Base-by-base conservation (phyloP, 768 basidiomycete species). In the Phanerochaete sordida region DNA sequence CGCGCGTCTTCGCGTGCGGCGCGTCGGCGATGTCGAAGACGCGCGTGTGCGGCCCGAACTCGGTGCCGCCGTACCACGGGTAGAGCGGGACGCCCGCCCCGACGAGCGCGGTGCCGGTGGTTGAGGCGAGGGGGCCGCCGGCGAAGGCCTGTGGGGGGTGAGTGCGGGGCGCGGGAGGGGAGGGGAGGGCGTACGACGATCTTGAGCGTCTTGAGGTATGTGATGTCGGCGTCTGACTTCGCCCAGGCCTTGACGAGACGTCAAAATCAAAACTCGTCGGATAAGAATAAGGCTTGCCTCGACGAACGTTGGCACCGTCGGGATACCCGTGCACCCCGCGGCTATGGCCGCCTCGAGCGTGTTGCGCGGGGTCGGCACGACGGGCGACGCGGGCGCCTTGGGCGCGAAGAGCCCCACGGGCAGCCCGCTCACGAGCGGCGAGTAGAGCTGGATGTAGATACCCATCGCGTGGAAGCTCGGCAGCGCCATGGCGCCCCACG, bases 341-440 rank as follows among this genome's bases (percentile, higher is more conserved):
- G 23, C 13, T 26, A 35, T 39, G 39, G 37, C 35, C 15, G 49
- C 51, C 26, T 50, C 48, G 1, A 62, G 31, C 11, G 37, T 35
- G 35, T 62, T 65, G 27, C 63, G 31, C 16, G 62, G 58, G 12
- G 46, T 65, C 21, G 64, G 64, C 37, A 62, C 43, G 9, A 63
- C 53, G 2, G 64, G 64, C 23, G 58, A 52, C 24, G 35, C 53
- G 3, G 43, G 61, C 46, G 11, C 9, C 28, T 58, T 30, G 9
- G 33, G 64, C 39, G 58, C 21, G 56, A 48, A 62, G 16, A 62
- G 15, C 13, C 31, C 46, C n/a, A 31, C 45, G 23, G 46, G 39
- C 9, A 6, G 35, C 1, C 61, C 54, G 13, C 30, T 49, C 9
- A 49, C 33, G 23, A 62, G 43, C 6, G 58, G 58, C 15, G 23